Conservation (phyloP, 129 eudicot species). For the Smallanthus sonchifolius region DNA sequence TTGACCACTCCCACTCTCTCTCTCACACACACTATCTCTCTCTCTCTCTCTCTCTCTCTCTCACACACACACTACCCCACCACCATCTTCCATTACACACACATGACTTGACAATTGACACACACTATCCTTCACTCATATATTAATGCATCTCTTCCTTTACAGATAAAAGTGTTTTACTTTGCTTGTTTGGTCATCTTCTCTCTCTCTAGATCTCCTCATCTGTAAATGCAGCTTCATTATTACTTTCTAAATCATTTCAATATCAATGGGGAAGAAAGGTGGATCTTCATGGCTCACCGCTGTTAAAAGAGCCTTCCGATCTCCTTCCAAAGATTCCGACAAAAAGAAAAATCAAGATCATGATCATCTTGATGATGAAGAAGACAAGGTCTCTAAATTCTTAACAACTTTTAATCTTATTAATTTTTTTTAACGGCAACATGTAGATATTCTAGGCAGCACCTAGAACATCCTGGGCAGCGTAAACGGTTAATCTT, state of each 20-base stretch:
- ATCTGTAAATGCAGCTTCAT: slow-evolving; percentile 36
- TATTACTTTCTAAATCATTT: slow-evolving; percentile 12
- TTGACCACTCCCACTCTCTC: neutral
- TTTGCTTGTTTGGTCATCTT: slow-evolving; percentile 15
- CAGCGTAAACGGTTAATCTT: too few species aligned
- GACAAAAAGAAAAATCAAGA: slow-evolving; percentile 17
- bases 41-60: too few species aligned
- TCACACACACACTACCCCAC: neutral
- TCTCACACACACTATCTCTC: neutral
- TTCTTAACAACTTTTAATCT: too few species aligned
- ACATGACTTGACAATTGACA: neutral
- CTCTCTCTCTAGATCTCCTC: neutral
- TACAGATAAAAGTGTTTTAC: slow-evolving; percentile 29
- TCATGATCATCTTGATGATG: slow-evolving; percentile 32
- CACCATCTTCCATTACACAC: slow-evolving; percentile 1
- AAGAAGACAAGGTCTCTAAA: slow-evolving; percentile 46
- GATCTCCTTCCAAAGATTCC: slow-evolving; percentile 59
- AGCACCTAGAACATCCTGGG: too few species aligned
- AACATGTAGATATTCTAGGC: too few species aligned
- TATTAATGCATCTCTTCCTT: neutral
- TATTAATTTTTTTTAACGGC: too few species aligned
- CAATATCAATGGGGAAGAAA: slow-evolving; percentile 51
- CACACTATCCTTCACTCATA: neutral
- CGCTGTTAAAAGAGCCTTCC: slow-evolving; percentile 73
- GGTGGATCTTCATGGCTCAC: slow-evolving; percentile 72